Percentiles rank a stretch among this genome's conserved stretches.
These are phyloP conservation scores for Cladobotryum protrusum DNA, from an alignment of 2,329 filamentous ascomycete genomes.

Conservation along the genomic window DNA sequence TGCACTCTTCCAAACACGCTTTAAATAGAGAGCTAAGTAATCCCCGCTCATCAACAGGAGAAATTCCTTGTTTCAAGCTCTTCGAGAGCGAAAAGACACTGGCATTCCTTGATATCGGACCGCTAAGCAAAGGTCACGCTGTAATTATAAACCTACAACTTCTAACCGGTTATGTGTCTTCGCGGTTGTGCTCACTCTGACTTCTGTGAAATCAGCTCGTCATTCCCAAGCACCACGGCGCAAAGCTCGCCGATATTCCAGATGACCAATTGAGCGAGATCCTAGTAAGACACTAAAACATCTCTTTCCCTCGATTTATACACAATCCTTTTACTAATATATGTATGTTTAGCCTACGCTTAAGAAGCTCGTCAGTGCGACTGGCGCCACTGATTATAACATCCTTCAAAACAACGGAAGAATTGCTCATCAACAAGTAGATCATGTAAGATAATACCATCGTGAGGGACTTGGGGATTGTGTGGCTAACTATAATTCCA, in stretches of 20 bases:
- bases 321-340: neutral
- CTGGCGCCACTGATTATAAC: slow-evolving; percentile 78
- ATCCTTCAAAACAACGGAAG: slow-evolving; percentile 93
- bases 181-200: neutral
- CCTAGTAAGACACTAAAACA: slow-evolving; percentile 47
- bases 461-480: neutral
- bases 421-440: slow-evolving; percentile 85
- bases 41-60: slow-evolving; percentile 49
- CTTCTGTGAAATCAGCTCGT: slow-evolving; percentile 59
- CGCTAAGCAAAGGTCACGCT: slow-evolving; percentile 80
- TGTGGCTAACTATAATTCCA: slow-evolving; percentile 26
- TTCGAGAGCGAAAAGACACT: slow-evolving; percentile 90
- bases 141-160: slow-evolving; percentile 42
- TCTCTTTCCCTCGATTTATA: neutral
- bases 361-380: slow-evolving; percentile 78
- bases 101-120: slow-evolving; percentile 94
- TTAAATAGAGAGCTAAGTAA: neutral
- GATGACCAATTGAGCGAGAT: slow-evolving; percentile 81
- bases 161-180: too few species aligned
- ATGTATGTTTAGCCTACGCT: slow-evolving; percentile 37
- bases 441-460: slow-evolving; percentile 59
- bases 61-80: slow-evolving; percentile 95
- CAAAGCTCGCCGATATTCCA: slow-evolving; percentile 85
- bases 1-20: neutral
- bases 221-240: slow-evolving; percentile 91